phyloP scores from a whole-genome alignment of 1,139 yeast genomes.

The Pichia cactophila region DNA sequence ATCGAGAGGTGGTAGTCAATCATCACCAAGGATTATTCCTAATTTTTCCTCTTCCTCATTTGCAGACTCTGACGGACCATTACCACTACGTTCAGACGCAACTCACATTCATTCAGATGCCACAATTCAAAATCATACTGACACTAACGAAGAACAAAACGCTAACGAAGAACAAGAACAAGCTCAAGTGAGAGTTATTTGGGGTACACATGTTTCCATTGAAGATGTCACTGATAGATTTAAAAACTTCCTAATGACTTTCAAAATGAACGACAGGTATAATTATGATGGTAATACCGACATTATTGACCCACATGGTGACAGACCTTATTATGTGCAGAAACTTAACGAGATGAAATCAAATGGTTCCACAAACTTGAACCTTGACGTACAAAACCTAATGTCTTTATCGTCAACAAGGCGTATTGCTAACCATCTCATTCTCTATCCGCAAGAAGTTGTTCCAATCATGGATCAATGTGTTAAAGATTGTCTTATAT shows the following conservation, averaged over 20 bases:
- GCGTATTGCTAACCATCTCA: slow-evolving; percentile 74
- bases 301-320: slow-evolving; percentile 48
- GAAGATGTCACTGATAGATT: slow-evolving; percentile 76
- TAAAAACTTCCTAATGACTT: slow-evolving; percentile 75
- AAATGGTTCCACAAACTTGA: slow-evolving; percentile 73
- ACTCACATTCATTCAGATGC: slow-evolving; percentile 5
- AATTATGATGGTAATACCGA: slow-evolving; percentile 38
- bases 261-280: slow-evolving; percentile 71
- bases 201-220: slow-evolving; percentile 98
- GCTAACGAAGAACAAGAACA: slow-evolving; percentile 3
- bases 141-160: not conserved
- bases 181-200: slow-evolving; percentile 82
- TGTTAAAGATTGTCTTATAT: slow-evolving; percentile 81
- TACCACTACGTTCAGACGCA: slow-evolving; percentile 29
- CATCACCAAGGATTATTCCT: slow-evolving; percentile 2
- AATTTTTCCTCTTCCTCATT: not conserved
- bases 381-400: slow-evolving; percentile 76
- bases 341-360: slow-evolving; percentile 68
- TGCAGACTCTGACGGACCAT: slow-evolving; percentile 13
- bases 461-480: slow-evolving; percentile 98
- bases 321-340: slow-evolving; percentile 57
- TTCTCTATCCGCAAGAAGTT: slow-evolving; percentile 93
- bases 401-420: slow-evolving; percentile 69
- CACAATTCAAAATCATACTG: not conserved
- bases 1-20: slow-evolving; percentile 11